Percentiles rank a stretch among this genome's conserved stretches.
phyloP scores from a whole-genome alignment of 495 filamentous ascomycete species.

The Neurospora sp. region DNA sequence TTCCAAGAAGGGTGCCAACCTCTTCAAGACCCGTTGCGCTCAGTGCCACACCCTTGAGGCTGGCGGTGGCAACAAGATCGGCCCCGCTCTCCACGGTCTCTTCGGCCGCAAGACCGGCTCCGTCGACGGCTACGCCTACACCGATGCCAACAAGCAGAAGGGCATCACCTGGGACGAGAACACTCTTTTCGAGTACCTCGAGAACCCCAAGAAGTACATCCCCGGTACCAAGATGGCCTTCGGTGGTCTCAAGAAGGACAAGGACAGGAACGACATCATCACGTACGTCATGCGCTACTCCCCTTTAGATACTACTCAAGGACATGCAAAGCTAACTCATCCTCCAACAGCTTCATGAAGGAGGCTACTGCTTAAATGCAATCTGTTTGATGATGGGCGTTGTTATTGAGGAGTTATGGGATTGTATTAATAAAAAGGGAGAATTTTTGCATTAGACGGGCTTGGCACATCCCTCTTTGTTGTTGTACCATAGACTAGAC shows the following conservation, averaged over 20 bases:
- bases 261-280: constrained; percentile 99
- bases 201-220: constrained; percentile 61
- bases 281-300: constrained; percentile 55
- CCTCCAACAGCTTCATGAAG: constrained; percentile 49
- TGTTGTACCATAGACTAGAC: constrained; percentile 16
- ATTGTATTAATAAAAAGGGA: constrained; percentile 7
- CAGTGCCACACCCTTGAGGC: constrained; percentile 94
- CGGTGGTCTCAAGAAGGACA: constrained; percentile 98
- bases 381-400: background rate
- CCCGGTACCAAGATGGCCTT: constrained; percentile 99
- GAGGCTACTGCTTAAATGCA: constrained; percentile 46
- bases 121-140: constrained; percentile 91
- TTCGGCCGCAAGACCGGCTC: constrained; percentile 92
- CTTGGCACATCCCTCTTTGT: constrained; percentile 1
- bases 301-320: constrained; percentile 4
- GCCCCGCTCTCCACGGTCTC: constrained; percentile 92
- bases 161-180: constrained; percentile 79
- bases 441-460: constrained; percentile 16
- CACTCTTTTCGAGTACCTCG: constrained; percentile 57
- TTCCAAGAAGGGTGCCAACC: constrained; percentile 91
- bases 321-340: constrained; percentile 3
- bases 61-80: constrained; percentile 90
- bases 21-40: constrained; percentile 98
- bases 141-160: constrained; percentile 98
- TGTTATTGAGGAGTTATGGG: background rate